Evolutionary conservation across 2,329 filamentous ascomycete species (phyloP), one percentile per base, ranked within the genome.

Genomic region (Colletotrichum sp.): DNA sequence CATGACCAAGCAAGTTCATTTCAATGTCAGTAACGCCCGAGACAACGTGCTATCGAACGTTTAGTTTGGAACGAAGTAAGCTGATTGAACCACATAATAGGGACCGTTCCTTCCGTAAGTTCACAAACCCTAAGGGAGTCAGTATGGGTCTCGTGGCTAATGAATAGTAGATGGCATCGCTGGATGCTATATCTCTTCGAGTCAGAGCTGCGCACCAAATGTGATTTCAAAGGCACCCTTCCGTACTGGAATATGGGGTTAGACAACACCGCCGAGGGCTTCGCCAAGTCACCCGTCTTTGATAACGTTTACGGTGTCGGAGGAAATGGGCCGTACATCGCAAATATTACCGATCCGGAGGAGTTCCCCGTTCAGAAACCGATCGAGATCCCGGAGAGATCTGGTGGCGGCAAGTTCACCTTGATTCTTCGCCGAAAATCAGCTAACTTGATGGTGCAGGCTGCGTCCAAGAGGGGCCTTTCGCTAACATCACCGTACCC

Each of bases 1-100:
- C 30, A 68, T 80, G 69, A 79, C 78, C 10, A 75, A 79, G 36
- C 26, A 69, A n/a, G 72, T 80, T 8, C 80, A 81, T 60, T 80
- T 77, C 26, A 69, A 52, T 7, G 34, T 75, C 6, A 72, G 71
- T 34, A 13, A 32, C 2, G 30, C 10, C 2, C 10, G 30, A 2
- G 32, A 12, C 32, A 32, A 32, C 32, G 13, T 1, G 12, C 1
- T 26, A 28, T n/a, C 5, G n/a, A 49, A 52, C 15, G 18, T 2
- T 15, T n/a, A 0, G 1, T 6, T 44, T 8, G 8, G 9, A 44
- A 44, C 8, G 39, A 5, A 6, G 18, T 5, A n/a, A n/a, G 10
- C 44, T 49, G n/a, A 49, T 12, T 4, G 10, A 21, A 12, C 3
- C 9, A 2, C 0, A 6, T 6, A 8, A 30, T 5, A 9, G 60